These are phyloP conservation scores for Colletotrichum sansevieriae DNA, from an alignment of 2,329 filamentous ascomycete genomes.

Conservation along the genomic window DNA sequence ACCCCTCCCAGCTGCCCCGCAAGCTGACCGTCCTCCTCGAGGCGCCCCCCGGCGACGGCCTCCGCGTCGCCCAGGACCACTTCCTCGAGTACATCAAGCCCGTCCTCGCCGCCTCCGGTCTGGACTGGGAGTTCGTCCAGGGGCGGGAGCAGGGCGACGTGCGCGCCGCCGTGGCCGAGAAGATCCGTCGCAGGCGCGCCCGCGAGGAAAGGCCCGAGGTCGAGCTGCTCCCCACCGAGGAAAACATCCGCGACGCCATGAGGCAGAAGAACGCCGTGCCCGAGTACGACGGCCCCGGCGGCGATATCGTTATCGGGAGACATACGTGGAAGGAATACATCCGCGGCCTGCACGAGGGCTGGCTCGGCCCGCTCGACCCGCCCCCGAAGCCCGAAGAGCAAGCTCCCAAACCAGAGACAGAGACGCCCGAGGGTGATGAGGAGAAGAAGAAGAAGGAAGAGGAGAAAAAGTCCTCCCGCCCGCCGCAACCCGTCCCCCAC, in stretches of 20 bases:
- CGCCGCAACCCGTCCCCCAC: slow-evolving; percentile 77
- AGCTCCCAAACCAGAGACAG: slow-evolving; percentile 45
- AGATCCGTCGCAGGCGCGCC: slow-evolving; percentile 79
- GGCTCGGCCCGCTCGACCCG: slow-evolving; percentile 85
- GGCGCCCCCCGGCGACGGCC: slow-evolving; percentile 86
- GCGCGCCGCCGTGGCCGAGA: slow-evolving; percentile 86
- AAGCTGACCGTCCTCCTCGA: slow-evolving; percentile 89
- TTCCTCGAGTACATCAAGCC: slow-evolving; percentile 98
- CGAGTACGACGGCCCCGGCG: slow-evolving; percentile 79
- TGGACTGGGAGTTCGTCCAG: slow-evolving; percentile 97
- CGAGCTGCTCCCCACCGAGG: slow-evolving; percentile 64
- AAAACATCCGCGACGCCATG: slow-evolving; percentile 72
- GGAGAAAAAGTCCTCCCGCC: slow-evolving; percentile 68
- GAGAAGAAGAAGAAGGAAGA: slow-evolving; percentile 56
- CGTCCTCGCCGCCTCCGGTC: slow-evolving; percentile 85
- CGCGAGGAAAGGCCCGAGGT: slow-evolving; percentile 67
- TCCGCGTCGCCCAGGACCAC: slow-evolving; percentile 89
- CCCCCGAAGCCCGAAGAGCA: slow-evolving; percentile 58
- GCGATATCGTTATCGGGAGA: slow-evolving; percentile 89
- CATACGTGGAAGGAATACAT: slow-evolving; percentile 99
- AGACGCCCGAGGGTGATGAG: slow-evolving; percentile 39
- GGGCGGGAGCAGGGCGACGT: slow-evolving; percentile 94
- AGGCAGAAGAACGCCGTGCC: slow-evolving; percentile 76
- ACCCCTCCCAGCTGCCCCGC: slow-evolving; percentile 79
- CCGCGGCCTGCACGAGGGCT: slow-evolving; percentile 93